Base-by-base conservation (phyloP, 345 rosid genomes). In the Melaleuca quinquenervia region DNA sequence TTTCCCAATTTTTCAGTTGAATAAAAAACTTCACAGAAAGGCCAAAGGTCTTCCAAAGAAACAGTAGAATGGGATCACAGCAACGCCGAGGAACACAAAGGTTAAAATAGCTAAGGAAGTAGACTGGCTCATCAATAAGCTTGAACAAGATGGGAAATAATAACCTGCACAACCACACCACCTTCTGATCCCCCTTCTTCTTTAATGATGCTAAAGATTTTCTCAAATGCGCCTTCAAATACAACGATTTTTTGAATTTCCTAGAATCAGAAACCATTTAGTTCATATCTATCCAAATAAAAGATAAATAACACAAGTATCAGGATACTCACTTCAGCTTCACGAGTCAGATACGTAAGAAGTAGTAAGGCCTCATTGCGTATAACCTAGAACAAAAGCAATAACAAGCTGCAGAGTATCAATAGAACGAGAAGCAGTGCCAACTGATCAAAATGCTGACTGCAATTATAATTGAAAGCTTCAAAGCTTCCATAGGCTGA, bases 131-230 rank as follows among this genome's bases (percentile, higher is more conserved):
- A 64, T 21, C 14, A 27, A 55, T 78, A 60, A 55, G 82, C 44
- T 53, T 24, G 27, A 76, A 49, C 27, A 83, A 36, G 51, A 24
- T n/a, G 9, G 36, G 58, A 16, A 15, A 22, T 51, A 87, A 58
- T 91, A 87, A 97, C 99, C 99, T 97, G 99, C 89, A 97, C 99
- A 85, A 97, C 99, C 76, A 97, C 98, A 89, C 98, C 99, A 54
- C 99, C 99, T 82, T 97, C 99, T 62, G 99, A 93, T 29, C 95
- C 99, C 41, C 99, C 99, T 92, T 97, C 99, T 89, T 97, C 99
- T 88, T 90, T 95, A 45, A 97, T 93, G 85, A 97, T 97, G 89
- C 99, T 93, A 90, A 97, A 97, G 13, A 94, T 93, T 86, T 97
- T 97, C 91, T 97, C 99, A 88, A 95, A 96, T 83, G 98, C 99